These are phyloP conservation scores for Fomitopsis serialis DNA, from an alignment of 768 basidiomycete genomes.

Conservation along the genomic window DNA sequence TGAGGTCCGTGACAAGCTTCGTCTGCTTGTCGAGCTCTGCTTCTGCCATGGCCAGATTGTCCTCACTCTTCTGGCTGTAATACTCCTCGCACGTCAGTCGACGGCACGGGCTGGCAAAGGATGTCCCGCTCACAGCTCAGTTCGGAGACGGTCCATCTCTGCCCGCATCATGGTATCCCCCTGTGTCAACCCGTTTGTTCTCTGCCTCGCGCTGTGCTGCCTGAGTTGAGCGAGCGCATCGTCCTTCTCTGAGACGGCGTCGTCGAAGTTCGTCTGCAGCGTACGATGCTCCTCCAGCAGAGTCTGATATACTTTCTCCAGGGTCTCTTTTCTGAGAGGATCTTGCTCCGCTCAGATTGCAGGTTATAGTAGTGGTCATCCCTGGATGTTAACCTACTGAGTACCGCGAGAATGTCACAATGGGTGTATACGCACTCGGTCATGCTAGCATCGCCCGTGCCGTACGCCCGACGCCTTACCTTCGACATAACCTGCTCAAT, in stretches of 20 bases:
- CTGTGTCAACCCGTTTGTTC: conserved; percentile 51
- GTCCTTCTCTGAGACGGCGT: conserved; percentile 71
- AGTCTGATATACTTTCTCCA: conserved; percentile 75
- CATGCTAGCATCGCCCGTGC: conserved; percentile 57
- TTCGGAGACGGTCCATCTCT: conserved; percentile 77
- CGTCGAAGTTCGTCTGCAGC: conserved; percentile 75
- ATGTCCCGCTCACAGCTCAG: conserved; percentile 70
- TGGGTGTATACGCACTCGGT: conserved; percentile 58
- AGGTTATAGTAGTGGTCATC: conserved; percentile 88
- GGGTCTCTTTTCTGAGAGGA: conserved; percentile 81
- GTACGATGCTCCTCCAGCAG: conserved; percentile 71
- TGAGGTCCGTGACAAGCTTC: conserved; percentile 61
- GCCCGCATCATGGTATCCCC: conserved; percentile 70
- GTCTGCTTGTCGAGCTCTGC: conserved; percentile 80
- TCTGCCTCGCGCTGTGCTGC: conserved; percentile 57
- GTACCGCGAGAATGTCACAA: conserved; percentile 6
- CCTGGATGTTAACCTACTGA: conserved; percentile 31
- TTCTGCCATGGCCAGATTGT: conserved; percentile 79
- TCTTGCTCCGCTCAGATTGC: conserved; percentile 72
- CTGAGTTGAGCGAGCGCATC: conserved; percentile 63
- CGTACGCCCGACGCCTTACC: conserved; percentile 47
- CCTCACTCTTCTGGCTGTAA: conserved; percentile 88
- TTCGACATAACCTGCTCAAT: conserved; percentile 89
- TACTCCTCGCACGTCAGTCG: conserved; percentile 24
- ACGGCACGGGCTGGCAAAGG: neutral